Evolutionary conservation across 768 basidiomycete species (phyloP).

Genomic region (Suillus spraguei): DNA sequence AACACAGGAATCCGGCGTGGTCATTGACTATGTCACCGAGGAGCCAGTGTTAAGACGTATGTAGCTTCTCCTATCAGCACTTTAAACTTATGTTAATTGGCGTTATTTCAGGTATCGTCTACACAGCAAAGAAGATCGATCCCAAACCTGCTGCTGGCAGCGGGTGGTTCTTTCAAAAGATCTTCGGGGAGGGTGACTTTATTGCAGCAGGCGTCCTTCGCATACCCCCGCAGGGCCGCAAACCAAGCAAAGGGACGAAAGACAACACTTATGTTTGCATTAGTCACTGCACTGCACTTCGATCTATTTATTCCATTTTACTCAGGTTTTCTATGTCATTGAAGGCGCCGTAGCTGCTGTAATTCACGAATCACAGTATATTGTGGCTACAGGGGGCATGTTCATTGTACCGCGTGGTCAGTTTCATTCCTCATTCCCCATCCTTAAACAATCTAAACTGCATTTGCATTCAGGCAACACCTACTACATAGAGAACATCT

Average conservation of each 20-base stretch:
- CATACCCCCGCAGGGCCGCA: constrained; percentile 78
- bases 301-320: background rate
- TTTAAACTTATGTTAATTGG: constrained; percentile 9
- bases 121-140: constrained; percentile 67
- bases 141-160: constrained; percentile 62
- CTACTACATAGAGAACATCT: constrained; percentile 90
- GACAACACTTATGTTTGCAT: constrained; percentile 89
- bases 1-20: constrained; percentile 65
- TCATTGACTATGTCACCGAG: constrained; percentile 65
- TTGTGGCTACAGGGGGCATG: constrained; percentile 81
- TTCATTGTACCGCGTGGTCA: constrained; percentile 90
- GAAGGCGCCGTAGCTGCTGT: constrained; percentile 88
- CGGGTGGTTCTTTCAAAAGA: constrained; percentile 86
- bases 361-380: constrained; percentile 76
- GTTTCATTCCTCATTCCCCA: constrained; percentile 18
- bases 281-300: background rate
- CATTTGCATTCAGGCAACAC: constrained; percentile 64
- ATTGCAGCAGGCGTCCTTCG: constrained; percentile 88
- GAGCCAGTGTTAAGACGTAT: constrained; percentile 72
- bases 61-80: constrained; percentile 33
- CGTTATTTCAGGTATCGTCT: constrained; percentile 66
- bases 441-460: background rate
- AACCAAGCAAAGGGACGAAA: constrained; percentile 86
- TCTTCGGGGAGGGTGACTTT: constrained; percentile 90
- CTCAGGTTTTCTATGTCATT: constrained; percentile 76